Evolutionary conservation across 805 yeast genomes (phyloP).

Genomic region (Pichia sporocuriosa): DNA sequence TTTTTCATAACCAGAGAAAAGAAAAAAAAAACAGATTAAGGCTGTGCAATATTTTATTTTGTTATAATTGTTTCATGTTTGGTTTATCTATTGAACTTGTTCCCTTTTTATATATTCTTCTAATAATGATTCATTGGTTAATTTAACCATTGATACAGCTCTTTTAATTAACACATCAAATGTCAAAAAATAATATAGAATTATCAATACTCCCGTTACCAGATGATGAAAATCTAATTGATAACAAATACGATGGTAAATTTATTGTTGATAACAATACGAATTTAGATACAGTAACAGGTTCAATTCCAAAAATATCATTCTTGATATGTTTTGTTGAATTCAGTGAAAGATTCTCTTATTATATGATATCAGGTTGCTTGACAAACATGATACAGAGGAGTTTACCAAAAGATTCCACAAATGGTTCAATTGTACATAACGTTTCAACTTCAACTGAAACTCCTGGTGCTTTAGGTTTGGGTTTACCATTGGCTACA

Average conservation of each 20-base stretch:
- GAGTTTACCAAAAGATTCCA: conserved; percentile 41
- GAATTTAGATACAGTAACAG: conserved; percentile 14
- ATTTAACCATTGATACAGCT: no score
- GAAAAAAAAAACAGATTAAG: no score
- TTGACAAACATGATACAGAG: conserved; percentile 46
- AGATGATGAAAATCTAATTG: not conserved
- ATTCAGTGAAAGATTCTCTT: conserved; percentile 49
- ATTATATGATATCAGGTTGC: conserved; percentile 42
- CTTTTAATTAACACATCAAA: not conserved
- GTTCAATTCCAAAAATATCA: conserved; percentile 20
- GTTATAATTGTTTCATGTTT: no score
- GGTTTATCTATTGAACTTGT: no score
- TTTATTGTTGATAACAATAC: not conserved
- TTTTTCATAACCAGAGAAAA: no score
- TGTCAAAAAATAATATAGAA: conserved; percentile 5
- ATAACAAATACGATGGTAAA: not conserved
- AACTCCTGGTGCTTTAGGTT: conserved; percentile 43
- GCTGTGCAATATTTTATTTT: no score
- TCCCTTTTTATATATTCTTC: no score
- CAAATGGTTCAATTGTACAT: conserved; percentile 29
- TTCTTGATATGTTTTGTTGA: conserved; percentile 34
- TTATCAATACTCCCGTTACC: not conserved
- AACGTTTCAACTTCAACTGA: conserved; percentile 32
- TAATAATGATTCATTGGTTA: no score
- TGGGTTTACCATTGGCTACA: conserved; percentile 40